Evolutionary conservation across 495 filamentous ascomycete genomes (phyloP).

Genomic region (Penicillium herquei): DNA sequence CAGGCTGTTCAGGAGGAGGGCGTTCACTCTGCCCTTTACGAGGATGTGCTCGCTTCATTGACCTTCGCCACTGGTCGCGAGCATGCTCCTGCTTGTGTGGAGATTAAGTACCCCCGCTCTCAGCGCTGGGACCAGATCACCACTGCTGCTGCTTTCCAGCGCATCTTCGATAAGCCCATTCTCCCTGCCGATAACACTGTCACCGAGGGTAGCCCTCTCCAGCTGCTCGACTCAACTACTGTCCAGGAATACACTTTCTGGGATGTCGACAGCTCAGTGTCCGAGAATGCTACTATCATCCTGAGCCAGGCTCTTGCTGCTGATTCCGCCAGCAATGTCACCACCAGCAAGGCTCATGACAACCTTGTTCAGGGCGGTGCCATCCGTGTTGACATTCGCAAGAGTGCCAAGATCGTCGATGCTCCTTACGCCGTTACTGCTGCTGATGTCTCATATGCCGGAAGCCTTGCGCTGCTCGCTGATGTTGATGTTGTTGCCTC

Average conservation of each 20-base stretch:
- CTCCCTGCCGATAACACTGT: conserved; percentile 40
- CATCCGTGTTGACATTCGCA: conserved; percentile 80
- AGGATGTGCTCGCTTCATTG: conserved; percentile 81
- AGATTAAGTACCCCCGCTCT: conserved; percentile 86
- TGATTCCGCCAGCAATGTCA: conserved; percentile 75
- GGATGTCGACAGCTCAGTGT: conserved; percentile 77
- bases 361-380: conserved; percentile 86
- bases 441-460: conserved; percentile 77
- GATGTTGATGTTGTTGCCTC: conserved; percentile 70
- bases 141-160: conserved; percentile 66
- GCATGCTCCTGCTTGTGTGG: conserved; percentile 60
- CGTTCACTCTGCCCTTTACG: conserved; percentile 78
- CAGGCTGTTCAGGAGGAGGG: conserved; percentile 62
- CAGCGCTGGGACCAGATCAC: conserved; percentile 79
- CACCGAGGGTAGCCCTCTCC: conserved; percentile 32
- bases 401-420: conserved; percentile 76
- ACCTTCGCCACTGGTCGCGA: conserved; percentile 69
- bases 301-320: conserved; percentile 71
- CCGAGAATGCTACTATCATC: conserved; percentile 59
- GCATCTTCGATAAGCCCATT: conserved; percentile 54
- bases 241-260: conserved; percentile 90
- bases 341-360: conserved; percentile 71
- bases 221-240: conserved; percentile 45
- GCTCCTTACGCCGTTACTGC: conserved; percentile 75
- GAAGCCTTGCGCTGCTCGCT: conserved; percentile 72